Evolutionary conservation across 768 basidiomycete species (phyloP), one percentile per base, ranked within the genome.

Genomic region (Exidia glandulosa): DNA sequence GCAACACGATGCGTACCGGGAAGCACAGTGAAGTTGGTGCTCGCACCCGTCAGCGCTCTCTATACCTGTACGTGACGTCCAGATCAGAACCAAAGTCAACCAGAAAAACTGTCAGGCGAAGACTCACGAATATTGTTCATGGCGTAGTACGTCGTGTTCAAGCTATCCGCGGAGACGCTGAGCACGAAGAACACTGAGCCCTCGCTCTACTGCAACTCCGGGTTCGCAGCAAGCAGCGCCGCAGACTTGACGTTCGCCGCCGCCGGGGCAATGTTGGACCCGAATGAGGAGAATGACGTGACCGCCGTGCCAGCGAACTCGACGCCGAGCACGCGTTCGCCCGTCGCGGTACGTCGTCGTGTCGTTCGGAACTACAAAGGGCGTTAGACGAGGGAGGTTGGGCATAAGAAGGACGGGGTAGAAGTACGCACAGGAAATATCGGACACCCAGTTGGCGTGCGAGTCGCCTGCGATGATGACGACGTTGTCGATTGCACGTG

Each of bases 271-370:
- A 78, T 73, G 25, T 70, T 70, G 10, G 69, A 61, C 14, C 79
- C 78, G 63, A 82, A 81, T 5, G 78, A 62, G 14, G 80, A 80
- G 3, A 65, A 65, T 1, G 80, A 81, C 0, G 81, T 78, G 13
- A 85, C 83, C 0, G 80, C 81, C 0, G 82, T 82, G 1, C 83
- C 82, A 13, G 81, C 82, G 63, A 83, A 83, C 69, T 85, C 82
- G 14, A 84, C 82, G 13, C 78, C 81, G 55, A 81, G 72, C 1
- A 77, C 78, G 9, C 82, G 81, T 5, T 68, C 59, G 2, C 81
- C 81, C 2, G 78, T 79, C 10, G 63, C 61, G 2, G 69, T 82
- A 78, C 75, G 73, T 75, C 32, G 65, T 74, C 1, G 78, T 79
- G 61, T 79, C 77, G 62, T 81, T 81, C 9, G 75, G 74, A 65